Conservation (phyloP, 2,329 filamentous ascomycete genomes). For the Nemania diffusa region DNA sequence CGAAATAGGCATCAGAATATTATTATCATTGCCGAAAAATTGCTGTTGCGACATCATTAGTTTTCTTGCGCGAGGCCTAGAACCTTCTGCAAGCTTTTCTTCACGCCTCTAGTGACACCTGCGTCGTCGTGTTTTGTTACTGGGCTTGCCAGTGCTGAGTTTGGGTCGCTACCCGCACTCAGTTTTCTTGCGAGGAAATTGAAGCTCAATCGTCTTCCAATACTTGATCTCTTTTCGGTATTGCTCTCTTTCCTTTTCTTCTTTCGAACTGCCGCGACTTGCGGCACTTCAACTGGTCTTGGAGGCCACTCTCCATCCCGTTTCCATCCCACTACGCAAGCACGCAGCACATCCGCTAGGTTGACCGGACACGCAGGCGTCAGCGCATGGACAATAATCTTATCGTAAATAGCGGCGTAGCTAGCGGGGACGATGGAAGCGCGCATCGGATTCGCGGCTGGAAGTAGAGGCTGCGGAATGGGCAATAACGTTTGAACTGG, state of each 20-base stretch:
- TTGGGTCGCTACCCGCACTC: constrained; percentile 41
- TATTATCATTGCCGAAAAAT: background rate
- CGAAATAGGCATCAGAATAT: background rate
- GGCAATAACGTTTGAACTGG: constrained; percentile 75
- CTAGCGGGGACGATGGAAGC: constrained; percentile 77
- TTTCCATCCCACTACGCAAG: constrained; percentile 92
- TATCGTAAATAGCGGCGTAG: constrained; percentile 88
- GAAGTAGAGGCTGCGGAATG: constrained; percentile 76
- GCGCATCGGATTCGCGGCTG: constrained; percentile 78
- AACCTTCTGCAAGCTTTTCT: constrained; percentile 51
- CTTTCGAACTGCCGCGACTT: constrained; percentile 53
- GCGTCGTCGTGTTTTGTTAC: constrained; percentile 36
- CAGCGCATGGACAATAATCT: constrained; percentile 81
- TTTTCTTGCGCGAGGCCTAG: constrained; percentile 49
- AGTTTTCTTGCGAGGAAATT: constrained; percentile 56
- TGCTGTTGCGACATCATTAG: constrained; percentile 5
- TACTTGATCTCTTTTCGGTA: constrained; percentile 44
- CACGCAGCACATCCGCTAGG: constrained; percentile 79
- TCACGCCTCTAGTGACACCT: constrained; percentile 45
- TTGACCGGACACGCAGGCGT: constrained; percentile 91
- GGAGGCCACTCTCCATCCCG: constrained; percentile 93
- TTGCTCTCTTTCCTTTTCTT: constrained; percentile 53
- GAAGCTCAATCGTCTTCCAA: constrained; percentile 59
- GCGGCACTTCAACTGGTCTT: constrained; percentile 59
- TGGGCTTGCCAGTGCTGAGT: constrained; percentile 24